Evolutionary conservation across 2,329 filamentous ascomycete species (phyloP).

Genomic region (Epicoccum nigrum): DNA sequence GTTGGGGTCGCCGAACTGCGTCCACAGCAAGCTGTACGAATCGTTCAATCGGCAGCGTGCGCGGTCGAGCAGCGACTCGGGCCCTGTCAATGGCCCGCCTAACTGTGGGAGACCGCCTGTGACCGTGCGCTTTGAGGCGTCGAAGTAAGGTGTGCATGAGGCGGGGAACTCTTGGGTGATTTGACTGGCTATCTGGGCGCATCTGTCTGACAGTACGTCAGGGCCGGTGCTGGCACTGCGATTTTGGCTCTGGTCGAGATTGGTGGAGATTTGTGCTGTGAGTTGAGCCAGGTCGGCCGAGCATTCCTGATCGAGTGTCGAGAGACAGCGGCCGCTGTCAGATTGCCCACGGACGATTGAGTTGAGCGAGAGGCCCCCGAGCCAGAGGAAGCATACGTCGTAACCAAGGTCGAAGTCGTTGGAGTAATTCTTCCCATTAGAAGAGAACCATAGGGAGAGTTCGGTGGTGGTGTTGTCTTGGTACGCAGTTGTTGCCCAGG

Average conservation of each 20-base stretch:
- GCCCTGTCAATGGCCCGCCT: neutral
- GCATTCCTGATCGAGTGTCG: neutral
- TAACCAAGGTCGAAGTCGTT: neutral
- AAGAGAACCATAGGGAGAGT: neutral
- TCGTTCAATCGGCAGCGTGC: neutral
- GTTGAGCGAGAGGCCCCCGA: neutral
- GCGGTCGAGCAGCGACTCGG: neutral
- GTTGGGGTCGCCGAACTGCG: too few relatives aligned
- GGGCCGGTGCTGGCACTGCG: neutral
- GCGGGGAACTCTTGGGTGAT: neutral
- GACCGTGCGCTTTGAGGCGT: neutral
- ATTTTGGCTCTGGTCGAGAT: neutral
- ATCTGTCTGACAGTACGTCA: neutral
- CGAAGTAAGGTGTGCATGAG: neutral
- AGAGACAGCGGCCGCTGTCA: neutral
- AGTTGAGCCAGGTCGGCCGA: neutral
- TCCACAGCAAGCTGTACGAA: neutral
- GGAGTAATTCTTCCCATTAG: neutral
- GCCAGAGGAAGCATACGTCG: constrained; percentile 1
- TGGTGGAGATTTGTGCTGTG: neutral
- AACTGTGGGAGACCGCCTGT: neutral
- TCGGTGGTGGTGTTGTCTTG: neutral
- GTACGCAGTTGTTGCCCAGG: neutral
- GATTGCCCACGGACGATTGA: neutral
- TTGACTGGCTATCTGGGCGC: neutral